phyloP scores from a whole-genome alignment of 2,329 filamentous ascomycete species.

The Penicillium griseofulvum region DNA sequence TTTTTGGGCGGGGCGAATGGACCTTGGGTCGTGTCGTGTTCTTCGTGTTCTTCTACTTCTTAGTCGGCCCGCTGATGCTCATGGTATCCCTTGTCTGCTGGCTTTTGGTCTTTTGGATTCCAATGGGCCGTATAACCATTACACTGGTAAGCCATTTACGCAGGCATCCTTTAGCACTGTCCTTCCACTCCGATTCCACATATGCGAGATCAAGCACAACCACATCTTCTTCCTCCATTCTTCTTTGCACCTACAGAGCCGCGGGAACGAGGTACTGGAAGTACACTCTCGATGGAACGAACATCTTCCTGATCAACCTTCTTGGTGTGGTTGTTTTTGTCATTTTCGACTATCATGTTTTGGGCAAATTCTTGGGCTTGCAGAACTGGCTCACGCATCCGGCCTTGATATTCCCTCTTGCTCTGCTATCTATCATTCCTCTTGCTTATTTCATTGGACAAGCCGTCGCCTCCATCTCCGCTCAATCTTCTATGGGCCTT shows the following conservation, averaged over 20 bases:
- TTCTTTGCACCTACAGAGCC: conserved; percentile 95
- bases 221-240: conserved; percentile 75
- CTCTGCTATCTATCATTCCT: conserved; percentile 88
- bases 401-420: conserved; percentile 80
- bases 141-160: conserved; percentile 88
- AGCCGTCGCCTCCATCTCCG: conserved; percentile 95
- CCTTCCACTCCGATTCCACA: conserved; percentile 82
- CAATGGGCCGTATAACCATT: conserved; percentile 93
- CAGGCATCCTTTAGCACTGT: conserved; percentile 85
- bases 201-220: conserved; percentile 69
- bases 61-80: conserved; percentile 83
- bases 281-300: conserved; percentile 96
- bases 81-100: conserved; percentile 86
- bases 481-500: conserved; percentile 96
- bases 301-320: conserved; percentile 98
- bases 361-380: conserved; percentile 66
- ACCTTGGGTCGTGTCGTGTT: conserved; percentile 91
- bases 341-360: conserved; percentile 85
- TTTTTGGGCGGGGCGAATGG: conserved; percentile 96
- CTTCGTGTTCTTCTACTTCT: conserved; percentile 92
- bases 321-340: conserved; percentile 91
- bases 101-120: conserved; percentile 96
- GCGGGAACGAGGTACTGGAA: conserved; percentile 98
- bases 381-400: conserved; percentile 74
- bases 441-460: conserved; percentile 98